Conservation (phyloP, 371 early-diverging fungal species). For the Mortierella sp. region DNA sequence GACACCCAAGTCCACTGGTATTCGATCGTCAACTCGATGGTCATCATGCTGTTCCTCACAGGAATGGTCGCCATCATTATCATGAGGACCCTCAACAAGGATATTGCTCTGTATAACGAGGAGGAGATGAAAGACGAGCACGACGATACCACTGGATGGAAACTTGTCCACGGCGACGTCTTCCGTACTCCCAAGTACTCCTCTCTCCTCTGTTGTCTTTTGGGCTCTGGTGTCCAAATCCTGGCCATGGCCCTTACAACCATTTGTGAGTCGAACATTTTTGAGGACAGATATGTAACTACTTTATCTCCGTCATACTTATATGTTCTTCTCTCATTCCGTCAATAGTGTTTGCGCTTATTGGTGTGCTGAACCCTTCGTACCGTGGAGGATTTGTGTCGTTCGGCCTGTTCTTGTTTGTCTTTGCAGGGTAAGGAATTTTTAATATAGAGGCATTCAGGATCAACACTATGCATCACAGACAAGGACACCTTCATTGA, state of each 20-base stretch:
- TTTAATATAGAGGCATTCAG: no score
- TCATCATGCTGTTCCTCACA: constrained; percentile 80
- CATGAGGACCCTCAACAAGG: constrained; percentile 87
- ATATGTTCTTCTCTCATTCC: neutral
- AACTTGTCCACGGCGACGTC: constrained; percentile 90
- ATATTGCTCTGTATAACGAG: constrained; percentile 83
- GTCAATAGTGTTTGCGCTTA: constrained; percentile 71
- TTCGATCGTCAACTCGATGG: constrained; percentile 79
- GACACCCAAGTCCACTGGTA: constrained; percentile 65
- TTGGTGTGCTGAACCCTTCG: constrained; percentile 89
- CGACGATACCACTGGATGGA: constrained; percentile 94
- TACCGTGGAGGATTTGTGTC: constrained; percentile 82
- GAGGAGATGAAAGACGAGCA: constrained; percentile 82
- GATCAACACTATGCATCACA: neutral
- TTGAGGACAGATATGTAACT: no score
- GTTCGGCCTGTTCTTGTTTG: constrained; percentile 78
- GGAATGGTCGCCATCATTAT: constrained; percentile 91
- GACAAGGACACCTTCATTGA: no score
- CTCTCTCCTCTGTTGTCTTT: constrained; percentile 72
- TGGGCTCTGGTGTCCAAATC: constrained; percentile 87
- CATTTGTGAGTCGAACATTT: neutral
- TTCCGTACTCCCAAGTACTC: constrained; percentile 76
- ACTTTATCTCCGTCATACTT: no score
- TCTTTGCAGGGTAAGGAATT: constrained; percentile 73
- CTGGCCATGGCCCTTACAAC: constrained; percentile 63